These are phyloP conservation scores for Verticillium tricorpus DNA, from an alignment of 2,329 filamentous ascomycete genomes.

Conservation along the genomic window DNA sequence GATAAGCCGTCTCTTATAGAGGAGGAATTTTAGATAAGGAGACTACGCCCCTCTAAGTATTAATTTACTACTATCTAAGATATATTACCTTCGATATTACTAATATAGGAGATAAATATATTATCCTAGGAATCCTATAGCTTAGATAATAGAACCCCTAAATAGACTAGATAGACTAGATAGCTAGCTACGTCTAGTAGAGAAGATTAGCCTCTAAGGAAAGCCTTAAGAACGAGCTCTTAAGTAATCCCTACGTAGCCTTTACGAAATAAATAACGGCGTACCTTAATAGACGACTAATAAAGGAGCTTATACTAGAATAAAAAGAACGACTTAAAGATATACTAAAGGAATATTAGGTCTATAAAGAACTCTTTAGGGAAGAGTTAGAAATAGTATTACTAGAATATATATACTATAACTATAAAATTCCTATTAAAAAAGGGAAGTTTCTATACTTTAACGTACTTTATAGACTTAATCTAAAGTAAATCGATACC, in stretches of 20 bases:
- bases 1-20: not conserved
- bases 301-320: too few relatives aligned
- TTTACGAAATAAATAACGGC: too few relatives aligned
- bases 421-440: too few relatives aligned
- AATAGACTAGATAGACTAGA: not conserved
- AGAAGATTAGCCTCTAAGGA: not conserved
- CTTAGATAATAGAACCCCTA: not conserved
- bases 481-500: not conserved
- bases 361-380: too few relatives aligned
- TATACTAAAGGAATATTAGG: too few relatives aligned
- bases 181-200: not conserved
- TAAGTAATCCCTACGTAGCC: too few relatives aligned
- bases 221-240: too few relatives aligned
- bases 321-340: too few relatives aligned
- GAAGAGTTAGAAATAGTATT: too few relatives aligned
- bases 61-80: not conserved
- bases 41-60: not conserved
- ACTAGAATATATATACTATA: too few relatives aligned
- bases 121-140: not conserved
- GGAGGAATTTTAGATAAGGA: not conserved
- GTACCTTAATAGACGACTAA: too few relatives aligned
- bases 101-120: not conserved
- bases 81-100: not conserved
- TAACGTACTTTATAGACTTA: not conserved
- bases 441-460: not conserved